Conservation (phyloP, 345 rosid genomes). For the Boechera stricta region DNA sequence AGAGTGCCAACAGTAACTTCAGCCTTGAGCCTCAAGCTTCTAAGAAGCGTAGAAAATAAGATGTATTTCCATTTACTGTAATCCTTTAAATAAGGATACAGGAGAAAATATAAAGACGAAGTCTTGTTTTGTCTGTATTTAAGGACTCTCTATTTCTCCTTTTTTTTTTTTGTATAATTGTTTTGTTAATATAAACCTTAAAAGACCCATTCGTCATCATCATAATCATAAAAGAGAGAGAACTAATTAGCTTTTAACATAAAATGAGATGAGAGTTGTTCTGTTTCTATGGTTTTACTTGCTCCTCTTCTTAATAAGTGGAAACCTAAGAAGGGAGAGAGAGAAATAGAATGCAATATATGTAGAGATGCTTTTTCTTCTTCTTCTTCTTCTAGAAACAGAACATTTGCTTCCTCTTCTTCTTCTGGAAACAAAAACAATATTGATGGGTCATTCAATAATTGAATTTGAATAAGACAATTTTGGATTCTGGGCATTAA, state of each 20-base stretch:
- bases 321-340: slow-evolving; percentile 20
- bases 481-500: not conserved
- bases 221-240: slow-evolving; percentile 11
- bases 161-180: not conserved
- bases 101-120: slow-evolving; percentile 18
- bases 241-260: slow-evolving; percentile 28
- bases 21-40: slow-evolving; percentile 3
- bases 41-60: not conserved
- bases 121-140: slow-evolving; percentile 19
- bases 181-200: slow-evolving; percentile 8
- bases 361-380: slow-evolving; percentile 31
- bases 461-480: not conserved
- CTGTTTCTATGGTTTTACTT: slow-evolving; percentile 25
- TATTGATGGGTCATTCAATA: not conserved
- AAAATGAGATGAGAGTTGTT: slow-evolving; percentile 24
- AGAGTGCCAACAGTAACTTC: slow-evolving; percentile 20
- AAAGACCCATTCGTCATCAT: not conserved
- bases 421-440: slow-evolving; percentile 36
- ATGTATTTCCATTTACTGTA: not conserved
- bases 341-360: not conserved
- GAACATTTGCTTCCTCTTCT: slow-evolving; percentile 43
- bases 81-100: not conserved
- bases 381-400: slow-evolving; percentile 53
- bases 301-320: slow-evolving; percentile 31
- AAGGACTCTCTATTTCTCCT: slow-evolving; percentile 19